Conservation (phyloP, 148 eudicot genomes). For the Talinum fruticosum region DNA sequence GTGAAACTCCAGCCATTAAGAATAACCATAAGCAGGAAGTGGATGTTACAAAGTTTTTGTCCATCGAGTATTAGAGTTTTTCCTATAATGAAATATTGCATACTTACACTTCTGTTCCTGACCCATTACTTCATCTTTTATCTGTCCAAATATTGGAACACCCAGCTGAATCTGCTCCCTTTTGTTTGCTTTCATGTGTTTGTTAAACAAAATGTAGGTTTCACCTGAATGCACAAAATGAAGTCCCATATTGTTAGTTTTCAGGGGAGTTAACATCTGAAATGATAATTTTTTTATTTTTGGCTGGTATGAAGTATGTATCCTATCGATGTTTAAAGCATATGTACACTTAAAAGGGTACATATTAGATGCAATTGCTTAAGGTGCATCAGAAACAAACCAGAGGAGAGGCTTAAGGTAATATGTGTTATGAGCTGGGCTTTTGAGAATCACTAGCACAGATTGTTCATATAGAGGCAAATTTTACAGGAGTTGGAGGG, state of each 20-base stretch:
- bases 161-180: conserved; percentile 96
- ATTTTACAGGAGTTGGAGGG: neutral
- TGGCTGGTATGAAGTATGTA: neutral
- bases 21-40: neutral
- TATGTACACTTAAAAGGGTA: no score
- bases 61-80: neutral
- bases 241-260: neutral
- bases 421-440: no score
- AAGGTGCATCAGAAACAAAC: no score
- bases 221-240: conserved; percentile 50
- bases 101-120: conserved; percentile 54
- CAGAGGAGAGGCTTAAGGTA: no score
- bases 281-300: no score
- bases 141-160: conserved; percentile 67
- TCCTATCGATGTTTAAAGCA: neutral
- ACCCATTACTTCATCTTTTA: conserved; percentile 49
- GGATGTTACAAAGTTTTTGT: neutral
- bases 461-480: no score
- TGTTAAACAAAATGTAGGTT: conserved; percentile 79
- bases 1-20: neutral
- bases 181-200: conserved; percentile 75
- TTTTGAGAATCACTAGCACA: no score
- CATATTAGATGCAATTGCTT: no score
- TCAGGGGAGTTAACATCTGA: no score
- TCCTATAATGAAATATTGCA: neutral